Evolutionary conservation across 495 filamentous ascomycete species (phyloP), one percentile per base, ranked within the genome.

Genomic region (Daldinia vernicosa): DNA sequence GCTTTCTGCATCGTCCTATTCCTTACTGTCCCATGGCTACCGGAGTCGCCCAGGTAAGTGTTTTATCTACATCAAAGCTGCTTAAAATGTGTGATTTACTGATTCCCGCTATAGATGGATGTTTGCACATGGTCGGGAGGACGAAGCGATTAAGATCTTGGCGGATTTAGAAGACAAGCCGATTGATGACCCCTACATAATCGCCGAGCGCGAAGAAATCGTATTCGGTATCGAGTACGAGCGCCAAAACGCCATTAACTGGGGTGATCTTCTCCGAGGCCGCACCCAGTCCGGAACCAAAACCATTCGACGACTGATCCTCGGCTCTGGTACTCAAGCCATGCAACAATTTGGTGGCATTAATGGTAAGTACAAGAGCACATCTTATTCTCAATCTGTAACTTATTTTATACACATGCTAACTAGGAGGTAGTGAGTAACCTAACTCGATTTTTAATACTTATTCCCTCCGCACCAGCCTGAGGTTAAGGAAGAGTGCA

Each of bases 1-100:
- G 78, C 78, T 33, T 86, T 88, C 77, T 85, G 79, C 63, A 14
- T 76, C 40, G 59, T 80, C 11, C 74, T 80, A 27, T 76, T 81
- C 57, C 33, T 69, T 45, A 77, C 79, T 22, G 61, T 80, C 15
- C 73, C 79, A 1, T 78, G 77, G 58, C 66, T 82, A 7, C 80
- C 80, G 0, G 80, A 82, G 57, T 82, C 80, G 15, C 80, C 80
- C 12, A 70, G 74, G 74, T 74, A 45, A 45, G 66, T 28, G 14
- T 14, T 37, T 15, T 53, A 4, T 43, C 26, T 5, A 47, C 17
- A 22, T 22, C 5, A 6, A 4, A 32, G 6, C 17, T 39, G 1
- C 24, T 27, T 22, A 8, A 30, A 14, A 17, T 11, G 4, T 39
- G 4, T n/a, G 15, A 9, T 61, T 24, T 32, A n/a, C 63, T 67